Evolutionary conservation across 129 eudicot species (phyloP), one percentile per base, ranked within the genome.

Genomic region (Mikania micrantha): DNA sequence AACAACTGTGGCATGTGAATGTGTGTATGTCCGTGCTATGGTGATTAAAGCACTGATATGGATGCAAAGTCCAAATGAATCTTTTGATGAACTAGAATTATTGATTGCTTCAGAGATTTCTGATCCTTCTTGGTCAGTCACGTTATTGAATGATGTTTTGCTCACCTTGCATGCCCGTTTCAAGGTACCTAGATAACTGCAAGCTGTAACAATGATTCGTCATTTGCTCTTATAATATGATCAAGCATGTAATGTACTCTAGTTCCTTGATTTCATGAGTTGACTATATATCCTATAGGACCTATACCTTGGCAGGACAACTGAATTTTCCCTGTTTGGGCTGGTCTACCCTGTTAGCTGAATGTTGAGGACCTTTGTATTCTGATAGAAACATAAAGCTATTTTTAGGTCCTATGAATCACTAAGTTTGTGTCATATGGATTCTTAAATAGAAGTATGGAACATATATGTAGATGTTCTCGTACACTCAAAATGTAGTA

Each of bases 51-150:
- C 98, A 56, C 78, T 92, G 54, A 88, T 92, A 68, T 92, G 98
- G 98, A 92, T 92, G 98, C 98, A 88, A 88, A 92, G 98, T 74
- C 98, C 98, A n/a, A 73, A 92, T 57, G 98, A 92, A 56, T 75
- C 89, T 6, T 86, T 92, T 70, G 95, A 87, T 77, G 98, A 92
- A 72, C 60, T 92, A 29, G 85, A 84, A 69, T 85, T 90, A 17
- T 88, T 92, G 64, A 92, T 92, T 65, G 98, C 95, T 5, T 85
- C 98, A 42, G 98, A 92, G 81, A 85, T 92, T 17, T 88, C 96
- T 27, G 96, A 92, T 88, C 98, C 98, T 70, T 87, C 91, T 32
- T 92, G 98, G 98, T 87, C 98, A 7, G 89, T 96, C 25, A 69
- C 98, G 36, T 64, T 88, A 45, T 64, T 92, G 60, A 92, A 92